These are phyloP conservation scores for Elaeagnus macrophylla DNA, from an alignment of 306 rosid species.

Conservation along the genomic window DNA sequence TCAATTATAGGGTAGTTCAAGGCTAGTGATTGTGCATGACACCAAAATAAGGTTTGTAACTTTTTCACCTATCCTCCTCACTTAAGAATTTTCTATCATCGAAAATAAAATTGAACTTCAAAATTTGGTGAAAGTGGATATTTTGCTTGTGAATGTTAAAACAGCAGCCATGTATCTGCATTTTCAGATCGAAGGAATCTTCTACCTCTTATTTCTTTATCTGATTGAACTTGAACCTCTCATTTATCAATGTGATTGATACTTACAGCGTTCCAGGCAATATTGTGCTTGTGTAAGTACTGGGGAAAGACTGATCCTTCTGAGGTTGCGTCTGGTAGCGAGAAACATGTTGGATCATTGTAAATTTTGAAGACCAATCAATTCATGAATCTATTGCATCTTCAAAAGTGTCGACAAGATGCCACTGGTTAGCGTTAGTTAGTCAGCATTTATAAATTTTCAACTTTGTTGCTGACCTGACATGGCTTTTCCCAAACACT, in stretches of 20 bases:
- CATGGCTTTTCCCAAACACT: constrained; percentile 33
- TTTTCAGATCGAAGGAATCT: no score
- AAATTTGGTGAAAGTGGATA: no score
- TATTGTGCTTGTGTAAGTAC: constrained; percentile 31
- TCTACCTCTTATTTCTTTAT: no score
- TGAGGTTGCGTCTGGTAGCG: constrained; percentile 36
- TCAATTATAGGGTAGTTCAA: constrained; percentile 67
- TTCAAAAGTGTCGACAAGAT: constrained; percentile 34
- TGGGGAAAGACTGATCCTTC: constrained; percentile 31
- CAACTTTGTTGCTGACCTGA: constrained; percentile 37
- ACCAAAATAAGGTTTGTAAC: constrained; percentile 20
- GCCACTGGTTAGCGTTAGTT: constrained; percentile 28
- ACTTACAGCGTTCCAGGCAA: constrained; percentile 52
- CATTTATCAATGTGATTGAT: not conserved
- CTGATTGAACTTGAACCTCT: not conserved
- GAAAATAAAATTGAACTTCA: no score
- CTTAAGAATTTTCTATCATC: no score
- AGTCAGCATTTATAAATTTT: constrained; percentile 42
- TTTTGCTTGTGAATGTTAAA: no score
- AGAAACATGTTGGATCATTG: constrained; percentile 25
- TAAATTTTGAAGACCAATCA: constrained; percentile 39
- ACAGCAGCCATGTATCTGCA: no score
- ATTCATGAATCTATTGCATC: constrained; percentile 32
- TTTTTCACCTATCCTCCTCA: not conserved
- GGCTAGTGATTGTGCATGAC: constrained; percentile 51